Evolutionary conservation across 805 yeast genomes (phyloP).

Genomic region (Starmerella roubikii): DNA sequence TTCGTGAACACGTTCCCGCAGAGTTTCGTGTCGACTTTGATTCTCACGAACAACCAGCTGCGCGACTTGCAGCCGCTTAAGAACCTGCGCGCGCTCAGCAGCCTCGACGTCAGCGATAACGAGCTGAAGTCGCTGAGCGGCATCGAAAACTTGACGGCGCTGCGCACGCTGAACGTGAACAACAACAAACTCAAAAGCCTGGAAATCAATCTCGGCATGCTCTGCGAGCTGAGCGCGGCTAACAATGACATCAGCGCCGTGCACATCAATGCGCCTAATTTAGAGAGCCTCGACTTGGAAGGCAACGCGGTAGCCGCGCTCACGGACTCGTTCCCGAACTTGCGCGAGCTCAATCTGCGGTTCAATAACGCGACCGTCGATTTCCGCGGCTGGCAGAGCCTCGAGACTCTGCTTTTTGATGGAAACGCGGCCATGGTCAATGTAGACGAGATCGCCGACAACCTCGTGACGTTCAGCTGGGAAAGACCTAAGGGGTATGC

Average conservation of each 20-base stretch:
- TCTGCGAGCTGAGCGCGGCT: conserved; percentile 17
- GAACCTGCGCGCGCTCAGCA: conserved; percentile 17
- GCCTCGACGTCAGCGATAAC: conserved; percentile 18
- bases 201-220: conserved; percentile 11
- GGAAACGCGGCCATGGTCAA: conserved; percentile 14
- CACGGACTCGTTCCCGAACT: conserved; percentile 12
- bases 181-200: conserved; percentile 14
- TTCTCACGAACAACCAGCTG: conserved; percentile 16
- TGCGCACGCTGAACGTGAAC: conserved; percentile 15
- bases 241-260: conserved; percentile 14
- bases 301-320: conserved; percentile 12
- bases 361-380: conserved; percentile 17
- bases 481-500: conserved; percentile 6
- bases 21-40: conserved; percentile 16
- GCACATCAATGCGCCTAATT: conserved; percentile 14
- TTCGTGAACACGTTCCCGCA: conserved; percentile 16
- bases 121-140: conserved; percentile 14
- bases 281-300: conserved; percentile 17
- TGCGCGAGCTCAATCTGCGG: conserved; percentile 14
- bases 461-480: conserved; percentile 17
- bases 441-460: conserved; percentile 9
- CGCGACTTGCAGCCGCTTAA: conserved; percentile 14
- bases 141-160: conserved; percentile 14
- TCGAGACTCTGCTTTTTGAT: conserved; percentile 18
- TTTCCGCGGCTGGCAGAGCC: conserved; percentile 14